Evolutionary conservation across 306 rosid genomes (phyloP).

Genomic region (Vigna trinervia): DNA sequence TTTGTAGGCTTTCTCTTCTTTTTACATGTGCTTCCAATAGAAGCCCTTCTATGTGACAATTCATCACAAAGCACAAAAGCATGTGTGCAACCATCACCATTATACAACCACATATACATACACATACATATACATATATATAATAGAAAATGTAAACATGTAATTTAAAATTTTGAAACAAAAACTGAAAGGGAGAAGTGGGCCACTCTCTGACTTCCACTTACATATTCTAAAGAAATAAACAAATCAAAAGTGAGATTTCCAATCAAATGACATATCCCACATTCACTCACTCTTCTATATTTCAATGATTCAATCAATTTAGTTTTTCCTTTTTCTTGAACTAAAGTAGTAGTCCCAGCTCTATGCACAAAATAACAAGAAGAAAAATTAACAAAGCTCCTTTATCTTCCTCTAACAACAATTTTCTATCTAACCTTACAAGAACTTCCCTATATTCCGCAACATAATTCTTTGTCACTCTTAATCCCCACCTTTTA

Average conservation of each 20-base stretch:
- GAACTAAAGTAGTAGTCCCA: slow-evolving; percentile 63
- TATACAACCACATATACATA: not conserved
- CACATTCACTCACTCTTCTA: slow-evolving; percentile 55
- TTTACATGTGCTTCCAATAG: slow-evolving; percentile 60
- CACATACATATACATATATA: not conserved
- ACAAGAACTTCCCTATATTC: slow-evolving; percentile 49
- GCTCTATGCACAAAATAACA: slow-evolving; percentile 62
- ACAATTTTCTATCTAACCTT: slow-evolving; percentile 46
- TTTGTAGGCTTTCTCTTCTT: slow-evolving; percentile 45
- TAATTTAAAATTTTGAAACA: slow-evolving; percentile 31
- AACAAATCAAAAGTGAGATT: slow-evolving; percentile 76
- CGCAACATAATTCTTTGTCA: slow-evolving; percentile 49
- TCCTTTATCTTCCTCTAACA: slow-evolving; percentile 54
- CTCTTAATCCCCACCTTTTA: slow-evolving; percentile 43
- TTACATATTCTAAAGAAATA: slow-evolving; percentile 81
- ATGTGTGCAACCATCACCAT: slow-evolving; percentile 56
- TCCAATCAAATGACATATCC: slow-evolving; percentile 73
- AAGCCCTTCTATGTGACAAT: slow-evolving; percentile 73
- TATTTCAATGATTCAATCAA: slow-evolving; percentile 66
- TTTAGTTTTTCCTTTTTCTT: slow-evolving; percentile 37
- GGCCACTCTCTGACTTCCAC: slow-evolving; percentile 95
- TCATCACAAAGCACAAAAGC: slow-evolving; percentile 70
- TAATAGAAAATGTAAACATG: not conserved
- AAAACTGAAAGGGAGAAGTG: slow-evolving; percentile 53
- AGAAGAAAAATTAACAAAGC: slow-evolving; percentile 48